These are phyloP conservation scores for Cymodocea nodosa DNA, from an alignment of 116 monocot genomes.

Conservation along the genomic window DNA sequence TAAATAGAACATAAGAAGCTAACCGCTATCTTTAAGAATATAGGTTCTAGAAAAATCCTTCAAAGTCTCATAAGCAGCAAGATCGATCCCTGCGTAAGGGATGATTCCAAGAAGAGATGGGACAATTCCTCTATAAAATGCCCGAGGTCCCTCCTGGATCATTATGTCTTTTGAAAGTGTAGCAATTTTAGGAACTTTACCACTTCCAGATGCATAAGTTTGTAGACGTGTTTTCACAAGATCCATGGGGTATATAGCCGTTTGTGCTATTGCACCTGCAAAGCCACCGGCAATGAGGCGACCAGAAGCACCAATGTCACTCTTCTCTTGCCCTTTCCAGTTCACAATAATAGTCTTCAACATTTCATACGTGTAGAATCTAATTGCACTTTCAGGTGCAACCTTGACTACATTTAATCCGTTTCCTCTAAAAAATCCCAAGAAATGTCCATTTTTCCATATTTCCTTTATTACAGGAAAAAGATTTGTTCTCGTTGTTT, in stretches of 20 bases:
- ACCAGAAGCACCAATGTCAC: conserved; percentile 47
- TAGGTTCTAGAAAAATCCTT: conserved; percentile 46
- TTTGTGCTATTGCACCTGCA: conserved; percentile 60
- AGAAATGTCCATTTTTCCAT: conserved; percentile 39
- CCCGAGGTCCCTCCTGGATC: conserved; percentile 50
- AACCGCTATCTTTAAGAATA: conserved; percentile 45
- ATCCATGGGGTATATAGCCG: conserved; percentile 53
- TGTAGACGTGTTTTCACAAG: conserved; percentile 55
- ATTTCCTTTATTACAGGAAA: conserved; percentile 35
- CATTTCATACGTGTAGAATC: conserved; percentile 58
- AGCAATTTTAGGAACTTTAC: conserved; percentile 29
- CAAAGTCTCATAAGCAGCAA: conserved; percentile 54
- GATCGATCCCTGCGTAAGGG: conserved; percentile 66
- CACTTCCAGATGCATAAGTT: conserved; percentile 27
- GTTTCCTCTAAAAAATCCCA: conserved; percentile 51
- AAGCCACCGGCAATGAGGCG: conserved; percentile 50
- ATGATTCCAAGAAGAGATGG: conserved; percentile 60
- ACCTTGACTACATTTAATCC: conserved; percentile 62
- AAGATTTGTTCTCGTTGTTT: conserved; percentile 22
- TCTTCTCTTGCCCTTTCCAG: conserved; percentile 41
- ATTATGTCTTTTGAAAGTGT: conserved; percentile 37
- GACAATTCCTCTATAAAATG: conserved; percentile 49
- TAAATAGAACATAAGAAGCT: background rate
- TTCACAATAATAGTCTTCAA: conserved; percentile 32
- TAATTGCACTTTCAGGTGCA: conserved; percentile 60